Evolutionary conservation across 805 yeast species (phyloP).

Genomic region (Lipomyces spencermartinsiae): DNA sequence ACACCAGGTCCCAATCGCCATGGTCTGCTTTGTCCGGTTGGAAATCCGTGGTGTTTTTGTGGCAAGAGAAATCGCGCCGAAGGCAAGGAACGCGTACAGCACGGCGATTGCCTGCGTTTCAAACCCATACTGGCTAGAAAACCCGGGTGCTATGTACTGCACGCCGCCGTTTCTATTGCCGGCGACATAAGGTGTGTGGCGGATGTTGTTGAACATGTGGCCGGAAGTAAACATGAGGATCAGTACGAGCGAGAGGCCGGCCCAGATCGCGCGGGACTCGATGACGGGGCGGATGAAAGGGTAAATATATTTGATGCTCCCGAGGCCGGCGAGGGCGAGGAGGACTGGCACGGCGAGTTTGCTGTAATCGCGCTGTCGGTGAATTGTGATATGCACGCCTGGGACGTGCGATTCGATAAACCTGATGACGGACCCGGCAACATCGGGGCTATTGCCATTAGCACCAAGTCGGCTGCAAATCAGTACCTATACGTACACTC

Average conservation of each 20-base stretch:
- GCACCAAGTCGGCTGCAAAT: neutral
- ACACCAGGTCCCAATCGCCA: constrained; percentile 56
- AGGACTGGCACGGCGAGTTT: constrained; percentile 30
- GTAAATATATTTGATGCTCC: constrained; percentile 21
- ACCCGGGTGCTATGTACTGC: constrained; percentile 67
- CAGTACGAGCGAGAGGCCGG: constrained; percentile 63
- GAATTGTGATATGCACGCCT: constrained; percentile 39
- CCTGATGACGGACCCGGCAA: constrained; percentile 24
- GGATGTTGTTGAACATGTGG: constrained; percentile 89
- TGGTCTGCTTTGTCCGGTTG: constrained; percentile 55
- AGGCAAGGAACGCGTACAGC: constrained; percentile 64
- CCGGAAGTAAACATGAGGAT: constrained; percentile 82
- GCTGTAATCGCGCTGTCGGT: constrained; percentile 46
- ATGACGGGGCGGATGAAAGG: constrained; percentile 31
- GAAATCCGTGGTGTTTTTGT: constrained; percentile 60
- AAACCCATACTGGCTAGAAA: constrained; percentile 78
- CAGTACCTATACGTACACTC: constrained; percentile 36
- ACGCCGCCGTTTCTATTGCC: constrained; percentile 50
- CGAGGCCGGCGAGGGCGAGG: constrained; percentile 13
- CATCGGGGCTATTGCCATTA: constrained; percentile 20
- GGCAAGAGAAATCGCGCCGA: constrained; percentile 63
- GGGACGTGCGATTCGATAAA: constrained; percentile 26
- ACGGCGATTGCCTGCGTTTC: constrained; percentile 88
- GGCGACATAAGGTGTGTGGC: constrained; percentile 65
- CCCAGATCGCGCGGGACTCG: constrained; percentile 59